These are phyloP conservation scores for Protea cynaroides DNA, from an alignment of 164 flowering plant genomes.

Conservation along the genomic window DNA sequence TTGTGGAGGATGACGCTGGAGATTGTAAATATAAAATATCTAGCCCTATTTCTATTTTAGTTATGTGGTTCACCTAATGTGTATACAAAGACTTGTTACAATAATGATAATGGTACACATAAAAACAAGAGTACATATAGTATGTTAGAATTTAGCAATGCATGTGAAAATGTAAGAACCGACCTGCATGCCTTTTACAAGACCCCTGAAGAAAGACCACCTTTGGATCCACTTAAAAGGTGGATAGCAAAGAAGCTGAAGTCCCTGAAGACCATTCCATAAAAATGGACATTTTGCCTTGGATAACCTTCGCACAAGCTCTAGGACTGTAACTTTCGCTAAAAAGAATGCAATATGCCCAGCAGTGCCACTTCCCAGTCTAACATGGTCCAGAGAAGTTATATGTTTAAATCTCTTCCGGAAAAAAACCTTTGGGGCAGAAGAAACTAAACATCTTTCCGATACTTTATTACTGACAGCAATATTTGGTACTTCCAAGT, in stretches of 20 bases:
- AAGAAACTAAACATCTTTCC: constrained; percentile 21
- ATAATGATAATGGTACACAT: too few relatives aligned
- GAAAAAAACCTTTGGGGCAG: constrained; percentile 17
- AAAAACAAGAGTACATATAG: too few relatives aligned
- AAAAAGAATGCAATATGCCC: constrained; percentile 47
- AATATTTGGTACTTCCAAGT: constrained; percentile 8
- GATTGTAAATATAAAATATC: too few relatives aligned
- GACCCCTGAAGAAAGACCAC: constrained; percentile 62
- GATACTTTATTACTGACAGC: constrained; percentile 15
- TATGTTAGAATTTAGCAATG: too few relatives aligned
- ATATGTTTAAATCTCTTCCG: constrained; percentile 12
- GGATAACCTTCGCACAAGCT: constrained; percentile 65
- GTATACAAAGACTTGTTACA: too few relatives aligned
- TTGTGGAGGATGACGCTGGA: too few relatives aligned
- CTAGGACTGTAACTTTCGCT: constrained; percentile 67
- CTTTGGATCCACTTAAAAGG: constrained; percentile 81
- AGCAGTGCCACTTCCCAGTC: constrained; percentile 26
- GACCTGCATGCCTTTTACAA: constrained; percentile 70
- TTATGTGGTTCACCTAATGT: too few relatives aligned
- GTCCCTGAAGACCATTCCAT: constrained; percentile 70
- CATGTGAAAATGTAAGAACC: constrained; percentile 7
- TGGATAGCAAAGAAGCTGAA: constrained; percentile 73
- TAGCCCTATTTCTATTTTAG: too few relatives aligned
- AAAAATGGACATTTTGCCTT: constrained; percentile 58
- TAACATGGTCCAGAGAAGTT: constrained; percentile 19